phyloP scores from a whole-genome alignment of 2,329 filamentous ascomycete genomes.

The Aspergillus sp. region DNA sequence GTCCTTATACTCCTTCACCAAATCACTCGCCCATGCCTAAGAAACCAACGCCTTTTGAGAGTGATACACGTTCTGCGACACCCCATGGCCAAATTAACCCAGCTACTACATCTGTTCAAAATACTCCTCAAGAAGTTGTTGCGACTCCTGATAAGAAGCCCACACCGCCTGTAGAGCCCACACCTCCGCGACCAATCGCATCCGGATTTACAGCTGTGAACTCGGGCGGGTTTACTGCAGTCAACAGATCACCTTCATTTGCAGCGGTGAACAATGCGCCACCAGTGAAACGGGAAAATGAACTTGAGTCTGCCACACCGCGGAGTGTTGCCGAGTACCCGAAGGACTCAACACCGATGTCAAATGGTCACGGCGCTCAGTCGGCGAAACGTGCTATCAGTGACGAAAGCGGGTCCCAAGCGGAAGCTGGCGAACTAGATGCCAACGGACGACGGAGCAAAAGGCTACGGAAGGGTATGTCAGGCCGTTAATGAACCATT shows the following conservation, averaged over 20 bases:
- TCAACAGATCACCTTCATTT: constrained; percentile 53
- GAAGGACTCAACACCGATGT: constrained; percentile 57
- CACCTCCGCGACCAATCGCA: constrained; percentile 40
- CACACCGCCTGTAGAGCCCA: constrained; percentile 38
- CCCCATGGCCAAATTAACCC: constrained; percentile 68
- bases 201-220: constrained; percentile 74
- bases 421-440: constrained; percentile 56
- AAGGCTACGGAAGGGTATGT: constrained; percentile 78
- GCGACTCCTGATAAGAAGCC: constrained; percentile 31
- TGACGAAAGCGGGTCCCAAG: constrained; percentile 50
- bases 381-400: constrained; percentile 77
- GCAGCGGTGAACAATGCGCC: constrained; percentile 42
- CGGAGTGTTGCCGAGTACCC: constrained; percentile 64
- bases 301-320: constrained; percentile 59
- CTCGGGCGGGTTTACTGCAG: constrained; percentile 57
- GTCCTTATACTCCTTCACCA: constrained; percentile 79
- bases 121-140: constrained; percentile 50
- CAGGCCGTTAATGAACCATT: constrained; percentile 11
- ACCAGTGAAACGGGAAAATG: constrained; percentile 52
- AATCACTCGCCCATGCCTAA: constrained; percentile 70
- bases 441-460: constrained; percentile 81
- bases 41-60: constrained; percentile 36
- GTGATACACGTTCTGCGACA: constrained; percentile 47
- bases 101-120: constrained; percentile 56
- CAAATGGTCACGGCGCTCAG: constrained; percentile 54